Conservation (phyloP, 345 rosid species). For the Eucalyptus regnans region DNA sequence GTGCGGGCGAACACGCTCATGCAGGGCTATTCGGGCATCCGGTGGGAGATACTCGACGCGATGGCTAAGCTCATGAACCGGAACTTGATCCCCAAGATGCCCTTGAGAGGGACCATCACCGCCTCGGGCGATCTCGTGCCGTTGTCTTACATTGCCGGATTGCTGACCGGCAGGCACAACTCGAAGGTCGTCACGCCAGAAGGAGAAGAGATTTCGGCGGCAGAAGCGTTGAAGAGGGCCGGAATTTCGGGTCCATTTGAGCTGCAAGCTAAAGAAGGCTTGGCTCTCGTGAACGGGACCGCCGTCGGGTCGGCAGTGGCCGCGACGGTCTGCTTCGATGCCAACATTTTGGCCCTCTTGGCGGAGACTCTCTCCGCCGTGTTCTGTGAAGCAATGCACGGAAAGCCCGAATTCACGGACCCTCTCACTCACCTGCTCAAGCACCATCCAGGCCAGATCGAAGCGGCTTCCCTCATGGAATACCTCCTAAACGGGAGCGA, state of each 20-base stretch:
- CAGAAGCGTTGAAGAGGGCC: conserved; percentile 26
- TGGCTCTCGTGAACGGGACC: conserved; percentile 40
- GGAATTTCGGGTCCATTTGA: conserved; percentile 23
- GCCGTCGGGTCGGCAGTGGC: conserved; percentile 51
- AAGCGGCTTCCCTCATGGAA: conserved; percentile 40
- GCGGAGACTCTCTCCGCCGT: conserved; percentile 28
- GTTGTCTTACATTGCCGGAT: conserved; percentile 37
- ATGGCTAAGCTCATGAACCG: conserved; percentile 23
- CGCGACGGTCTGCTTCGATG: conserved; percentile 37
- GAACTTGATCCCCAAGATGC: conserved; percentile 29
- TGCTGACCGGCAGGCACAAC: conserved; percentile 30
- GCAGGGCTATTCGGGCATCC: conserved; percentile 46
- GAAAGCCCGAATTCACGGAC: conserved; percentile 30
- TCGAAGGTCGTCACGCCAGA: conserved; percentile 22
- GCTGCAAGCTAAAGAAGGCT: conserved; percentile 43
- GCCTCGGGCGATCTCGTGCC: conserved; percentile 45
- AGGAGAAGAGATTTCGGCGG: conserved; percentile 12
- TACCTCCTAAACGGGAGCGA: conserved; percentile 17
- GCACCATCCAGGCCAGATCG: conserved; percentile 49
- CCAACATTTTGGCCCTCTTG: conserved; percentile 26
- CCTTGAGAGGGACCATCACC: conserved; percentile 42
- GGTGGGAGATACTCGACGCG: conserved; percentile 32
- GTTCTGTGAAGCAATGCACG: conserved; percentile 41
- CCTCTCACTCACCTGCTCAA: conserved; percentile 35
- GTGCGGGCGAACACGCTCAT: conserved; percentile 28